phyloP scores from a whole-genome alignment of 345 rosid genomes.

The Moringa oleifera region DNA sequence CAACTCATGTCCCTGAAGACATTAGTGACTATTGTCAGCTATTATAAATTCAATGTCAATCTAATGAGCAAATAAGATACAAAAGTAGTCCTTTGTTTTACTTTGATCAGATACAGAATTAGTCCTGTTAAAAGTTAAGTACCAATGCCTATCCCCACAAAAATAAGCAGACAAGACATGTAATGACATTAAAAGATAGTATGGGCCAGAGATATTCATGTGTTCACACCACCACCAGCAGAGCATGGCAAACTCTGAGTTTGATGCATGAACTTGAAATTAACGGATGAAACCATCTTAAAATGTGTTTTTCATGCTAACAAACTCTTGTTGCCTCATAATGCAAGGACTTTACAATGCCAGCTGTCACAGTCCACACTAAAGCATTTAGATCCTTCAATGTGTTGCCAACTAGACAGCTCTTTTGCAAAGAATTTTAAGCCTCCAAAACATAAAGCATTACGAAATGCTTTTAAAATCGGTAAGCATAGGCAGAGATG shows the following conservation, averaged over 20 bases:
- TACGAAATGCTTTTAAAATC: not conserved
- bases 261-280: no score
- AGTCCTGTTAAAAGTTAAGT: not conserved
- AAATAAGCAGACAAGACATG: conserved; percentile 4
- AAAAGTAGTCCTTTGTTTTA: no score
- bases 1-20: conserved; percentile 98
- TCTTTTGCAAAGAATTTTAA: not conserved
- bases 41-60: conserved; percentile 9
- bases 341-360: not conserved
- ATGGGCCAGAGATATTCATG: not conserved
- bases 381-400: not conserved
- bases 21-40: conserved; percentile 17
- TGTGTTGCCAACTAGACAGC: not conserved
- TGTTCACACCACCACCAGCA: not conserved
- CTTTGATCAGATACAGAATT: not conserved
- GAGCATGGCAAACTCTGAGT: not conserved
- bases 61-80: not conserved
- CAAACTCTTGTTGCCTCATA: not conserved
- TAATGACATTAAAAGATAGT: not conserved
- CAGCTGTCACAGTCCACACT: not conserved
- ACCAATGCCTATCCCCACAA: not conserved
- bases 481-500: not conserved
- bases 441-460: not conserved
- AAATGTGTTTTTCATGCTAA: not conserved
- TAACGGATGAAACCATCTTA: not conserved